These are phyloP conservation scores for Zostera marina DNA, from an alignment of 116 monocot species.

Conservation along the genomic window DNA sequence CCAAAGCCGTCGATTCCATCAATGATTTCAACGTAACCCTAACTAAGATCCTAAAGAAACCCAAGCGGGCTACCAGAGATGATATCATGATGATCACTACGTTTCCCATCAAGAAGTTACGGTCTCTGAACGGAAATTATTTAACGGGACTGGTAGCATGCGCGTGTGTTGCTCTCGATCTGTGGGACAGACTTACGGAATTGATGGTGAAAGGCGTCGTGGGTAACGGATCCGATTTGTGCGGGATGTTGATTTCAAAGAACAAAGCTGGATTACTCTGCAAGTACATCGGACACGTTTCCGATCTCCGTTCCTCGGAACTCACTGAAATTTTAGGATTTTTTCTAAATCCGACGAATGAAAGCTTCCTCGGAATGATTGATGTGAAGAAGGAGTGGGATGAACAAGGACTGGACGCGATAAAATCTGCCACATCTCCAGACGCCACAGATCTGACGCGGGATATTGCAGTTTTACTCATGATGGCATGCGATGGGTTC, in stretches of 20 bases:
- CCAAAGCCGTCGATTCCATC: slow-evolving; percentile 9
- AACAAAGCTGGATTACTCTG: slow-evolving; percentile 38
- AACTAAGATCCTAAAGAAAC: slow-evolving; percentile 23
- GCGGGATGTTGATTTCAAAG: slow-evolving; percentile 42
- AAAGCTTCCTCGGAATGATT: slow-evolving; percentile 30
- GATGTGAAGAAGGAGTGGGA: slow-evolving; percentile 51
- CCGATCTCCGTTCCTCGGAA: slow-evolving; percentile 33
- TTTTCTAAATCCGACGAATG: slow-evolving; percentile 38
- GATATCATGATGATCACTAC: slow-evolving; percentile 25
- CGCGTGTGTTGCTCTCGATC: slow-evolving; percentile 24
- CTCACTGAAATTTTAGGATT: slow-evolving; percentile 21
- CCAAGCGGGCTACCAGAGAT: slow-evolving; percentile 12
- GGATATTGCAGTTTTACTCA: slow-evolving; percentile 44
- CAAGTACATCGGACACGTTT: slow-evolving; percentile 18
- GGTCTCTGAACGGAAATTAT: slow-evolving; percentile 20
- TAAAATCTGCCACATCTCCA: slow-evolving; percentile 25
- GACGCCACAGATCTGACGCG: slow-evolving; percentile 16
- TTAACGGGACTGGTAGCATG: slow-evolving; percentile 23
- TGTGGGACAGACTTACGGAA: slow-evolving; percentile 35
- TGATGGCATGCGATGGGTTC: slow-evolving; percentile 73
- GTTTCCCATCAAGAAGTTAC: slow-evolving; percentile 22
- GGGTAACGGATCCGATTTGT: not conserved
- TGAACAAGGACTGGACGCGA: slow-evolving; percentile 33
- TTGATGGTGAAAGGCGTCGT: slow-evolving; percentile 12
- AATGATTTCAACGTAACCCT: slow-evolving; percentile 16